These are phyloP conservation scores for Leptographium flavum DNA, from an alignment of 2,329 filamentous ascomycete species.

Conservation along the genomic window DNA sequence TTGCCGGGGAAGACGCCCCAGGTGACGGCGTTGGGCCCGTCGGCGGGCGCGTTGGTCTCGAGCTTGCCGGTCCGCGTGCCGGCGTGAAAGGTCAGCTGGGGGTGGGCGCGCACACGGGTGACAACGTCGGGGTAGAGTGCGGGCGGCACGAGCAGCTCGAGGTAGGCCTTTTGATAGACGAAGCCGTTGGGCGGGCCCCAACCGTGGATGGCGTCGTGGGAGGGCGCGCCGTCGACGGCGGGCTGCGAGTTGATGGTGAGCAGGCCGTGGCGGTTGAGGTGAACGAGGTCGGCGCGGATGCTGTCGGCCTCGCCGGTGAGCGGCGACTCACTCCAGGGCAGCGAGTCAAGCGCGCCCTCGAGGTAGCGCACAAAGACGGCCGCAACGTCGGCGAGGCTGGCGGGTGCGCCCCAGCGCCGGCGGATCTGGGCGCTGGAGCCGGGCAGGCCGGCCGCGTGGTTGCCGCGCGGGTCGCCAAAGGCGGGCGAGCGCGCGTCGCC, in stretches of 20 bases:
- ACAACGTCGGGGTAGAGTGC: slow-evolving; percentile 66
- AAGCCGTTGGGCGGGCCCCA: slow-evolving; percentile 95
- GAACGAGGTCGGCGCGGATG: slow-evolving; percentile 63
- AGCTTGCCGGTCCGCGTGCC: slow-evolving; percentile 74
- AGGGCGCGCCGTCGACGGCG: slow-evolving; percentile 81
- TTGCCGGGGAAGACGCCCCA: slow-evolving; percentile 99
- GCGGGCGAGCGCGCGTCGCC: slow-evolving; percentile 92
- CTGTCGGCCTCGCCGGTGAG: slow-evolving; percentile 70
- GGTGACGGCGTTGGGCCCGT: slow-evolving; percentile 93
- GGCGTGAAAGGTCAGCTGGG: slow-evolving; percentile 85
- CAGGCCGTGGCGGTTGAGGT: slow-evolving; percentile 73
- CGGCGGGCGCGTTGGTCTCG: slow-evolving; percentile 68
- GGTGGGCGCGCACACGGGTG: slow-evolving; percentile 59
- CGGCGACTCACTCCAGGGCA: slow-evolving; percentile 89
- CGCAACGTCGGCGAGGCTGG: slow-evolving; percentile 64
- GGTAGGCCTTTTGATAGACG: slow-evolving; percentile 95
- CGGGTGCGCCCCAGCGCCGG: slow-evolving; percentile 84
- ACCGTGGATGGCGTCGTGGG: slow-evolving; percentile 71
- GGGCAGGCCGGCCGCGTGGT: slow-evolving; percentile 80
- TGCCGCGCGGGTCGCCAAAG: slow-evolving; percentile 88
- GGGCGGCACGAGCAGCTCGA: slow-evolving; percentile 79
- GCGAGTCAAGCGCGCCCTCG: slow-evolving; percentile 59
- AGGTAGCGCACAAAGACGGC: slow-evolving; percentile 78
- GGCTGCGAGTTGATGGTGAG: slow-evolving; percentile 97
- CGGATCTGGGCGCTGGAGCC: slow-evolving; percentile 94